phyloP scores from a whole-genome alignment of 1,284 basidiomycete genomes.

The Abortiporus biennis region DNA sequence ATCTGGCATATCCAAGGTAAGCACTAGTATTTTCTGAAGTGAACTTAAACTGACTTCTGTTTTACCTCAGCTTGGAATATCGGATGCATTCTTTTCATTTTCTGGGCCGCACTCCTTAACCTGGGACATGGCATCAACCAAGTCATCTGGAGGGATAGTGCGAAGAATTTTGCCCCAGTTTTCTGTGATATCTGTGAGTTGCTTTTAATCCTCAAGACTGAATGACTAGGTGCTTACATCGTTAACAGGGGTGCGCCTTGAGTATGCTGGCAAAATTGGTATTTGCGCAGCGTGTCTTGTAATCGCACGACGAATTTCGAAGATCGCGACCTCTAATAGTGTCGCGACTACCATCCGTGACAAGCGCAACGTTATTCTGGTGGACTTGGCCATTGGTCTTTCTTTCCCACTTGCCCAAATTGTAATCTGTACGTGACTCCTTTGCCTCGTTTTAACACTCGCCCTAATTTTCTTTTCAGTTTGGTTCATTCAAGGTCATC shows the following conservation, averaged over 20 bases:
- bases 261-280: slow-evolving; percentile 28
- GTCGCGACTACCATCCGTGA: slow-evolving; percentile 21
- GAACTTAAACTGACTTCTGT: no score
- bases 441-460: neutral
- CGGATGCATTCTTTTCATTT: slow-evolving; percentile 61
- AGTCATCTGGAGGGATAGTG: slow-evolving; percentile 59
- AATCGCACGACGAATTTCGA: slow-evolving; percentile 43
- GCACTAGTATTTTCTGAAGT: no score
- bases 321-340: slow-evolving; percentile 26
- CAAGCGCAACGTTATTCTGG: slow-evolving; percentile 26
- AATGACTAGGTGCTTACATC: neutral
- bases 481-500: slow-evolving; percentile 35
- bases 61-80: slow-evolving; percentile 32
- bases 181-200: slow-evolving; percentile 76
- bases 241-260: slow-evolving; percentile 31
- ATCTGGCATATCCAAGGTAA: slow-evolving; percentile 58
- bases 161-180: slow-evolving; percentile 47
- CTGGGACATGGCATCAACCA: slow-evolving; percentile 57
- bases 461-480: slow-evolving; percentile 12
- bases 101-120: slow-evolving; percentile 52
- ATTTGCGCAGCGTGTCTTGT: slow-evolving; percentile 38
- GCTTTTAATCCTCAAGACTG: neutral
- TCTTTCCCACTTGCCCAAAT: slow-evolving; percentile 32
- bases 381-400: slow-evolving; percentile 32
- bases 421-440: slow-evolving; percentile 27